Evolutionary conservation across 2,329 filamentous ascomycete species (phyloP), one percentile per base, ranked within the genome.

Genomic region (Diaporthe vexans): DNA sequence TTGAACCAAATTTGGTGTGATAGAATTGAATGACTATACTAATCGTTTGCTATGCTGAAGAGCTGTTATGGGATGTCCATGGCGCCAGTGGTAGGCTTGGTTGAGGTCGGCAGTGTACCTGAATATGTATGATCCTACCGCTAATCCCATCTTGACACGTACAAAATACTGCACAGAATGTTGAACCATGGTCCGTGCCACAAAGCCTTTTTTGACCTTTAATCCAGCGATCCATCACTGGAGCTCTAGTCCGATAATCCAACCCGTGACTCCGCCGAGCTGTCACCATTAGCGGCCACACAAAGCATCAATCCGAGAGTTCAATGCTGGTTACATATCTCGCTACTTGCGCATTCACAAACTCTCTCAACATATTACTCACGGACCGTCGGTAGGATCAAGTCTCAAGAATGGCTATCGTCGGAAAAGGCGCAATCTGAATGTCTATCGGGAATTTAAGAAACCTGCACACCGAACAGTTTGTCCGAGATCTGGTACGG

Each of bases 391-490:
- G 1, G 37, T 24, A 46, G 2, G 40, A 63, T 63, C 43, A 8
- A 46, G 37, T 40, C 58, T 24, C 24, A 24, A 6, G 58, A 40
- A 24, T 29, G 24, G 37, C 15, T 40, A 17, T 46, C 58, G 9
- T 26, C 19, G 40, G 29, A 33, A 33, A 37, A 46, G 10, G 24
- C 37, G 40, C 58, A 24, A 24, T 46, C 43, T 63, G 9, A 63
- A 21, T 51, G 8, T n/a, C n/a, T 51, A 9, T n/a, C 19, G 3
- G 21, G 21, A 21, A 51, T 11, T 51, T 51, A 51, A 17, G 21
- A 48, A 19, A 67, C 63, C 63, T 67, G 33, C 8, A 67, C 63
- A 15, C 46, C 63, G 29, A 67, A 67, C 10, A 52, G 29, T 17
- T 24, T 67, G 21, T 67, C 43, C 21, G 63, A 37, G 15, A 10